Evolutionary conservation across 768 basidiomycete genomes (phyloP).

Genomic region (Suillus luteus): DNA sequence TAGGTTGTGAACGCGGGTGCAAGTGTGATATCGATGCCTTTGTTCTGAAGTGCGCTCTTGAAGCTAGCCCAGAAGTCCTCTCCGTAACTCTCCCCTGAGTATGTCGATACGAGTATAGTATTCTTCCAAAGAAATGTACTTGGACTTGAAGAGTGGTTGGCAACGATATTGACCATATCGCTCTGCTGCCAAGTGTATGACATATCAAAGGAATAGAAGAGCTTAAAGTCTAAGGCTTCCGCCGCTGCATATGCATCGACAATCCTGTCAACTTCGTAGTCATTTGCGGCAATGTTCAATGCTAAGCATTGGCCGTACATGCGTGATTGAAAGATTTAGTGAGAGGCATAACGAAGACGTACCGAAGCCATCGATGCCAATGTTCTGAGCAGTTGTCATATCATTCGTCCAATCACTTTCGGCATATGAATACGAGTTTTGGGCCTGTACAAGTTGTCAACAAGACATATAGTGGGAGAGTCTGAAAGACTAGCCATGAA

Average conservation of each 20-base stretch:
- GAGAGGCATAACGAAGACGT: neutral
- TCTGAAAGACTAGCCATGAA: conserved; percentile 10
- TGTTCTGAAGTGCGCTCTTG: conserved; percentile 14
- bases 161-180: conserved; percentile 19
- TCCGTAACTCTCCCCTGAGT: conserved; percentile 38
- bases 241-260: conserved; percentile 37
- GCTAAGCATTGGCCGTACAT: conserved; percentile 18
- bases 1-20: conserved; percentile 35
- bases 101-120: conserved; percentile 38
- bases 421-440: conserved; percentile 26
- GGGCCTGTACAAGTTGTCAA: conserved; percentile 16
- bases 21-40: conserved; percentile 33
- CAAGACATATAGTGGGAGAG: neutral
- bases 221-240: conserved; percentile 36
- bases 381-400: conserved; percentile 22
- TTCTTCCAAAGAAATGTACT: conserved; percentile 29
- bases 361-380: conserved; percentile 25
- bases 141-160: conserved; percentile 30
- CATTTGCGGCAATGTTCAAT: conserved; percentile 26
- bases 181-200: conserved; percentile 34
- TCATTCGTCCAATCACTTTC: conserved; percentile 22
- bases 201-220: conserved; percentile 37
- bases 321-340: neutral
- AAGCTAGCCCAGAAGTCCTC: conserved; percentile 25
- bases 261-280: conserved; percentile 31